Percentiles rank a stretch among this genome's conserved stretches.
These are phyloP conservation scores for Phaffia tasmanica DNA, from an alignment of 768 basidiomycete species.

Conservation along the genomic window DNA sequence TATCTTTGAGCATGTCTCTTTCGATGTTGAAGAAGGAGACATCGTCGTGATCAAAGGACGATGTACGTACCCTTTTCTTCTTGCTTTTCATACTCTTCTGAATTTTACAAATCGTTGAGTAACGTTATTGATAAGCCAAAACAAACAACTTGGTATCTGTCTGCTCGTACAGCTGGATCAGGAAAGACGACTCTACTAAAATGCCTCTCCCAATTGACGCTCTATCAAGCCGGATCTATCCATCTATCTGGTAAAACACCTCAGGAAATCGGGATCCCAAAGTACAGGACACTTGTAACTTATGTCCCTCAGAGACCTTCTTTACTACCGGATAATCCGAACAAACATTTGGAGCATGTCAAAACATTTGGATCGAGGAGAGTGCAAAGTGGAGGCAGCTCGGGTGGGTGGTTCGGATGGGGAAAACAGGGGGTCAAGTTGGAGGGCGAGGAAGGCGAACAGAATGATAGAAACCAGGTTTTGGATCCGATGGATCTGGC, in stretches of 20 bases:
- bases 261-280: conserved; percentile 49
- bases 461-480: neutral
- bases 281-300: conserved; percentile 63
- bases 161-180: neutral
- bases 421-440: conserved; percentile 10
- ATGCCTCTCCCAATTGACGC: conserved; percentile 65
- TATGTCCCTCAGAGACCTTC: conserved; percentile 85
- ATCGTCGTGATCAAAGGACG: conserved; percentile 66
- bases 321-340: conserved; percentile 68
- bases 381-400: neutral
- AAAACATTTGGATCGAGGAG: conserved; percentile 42
- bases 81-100: neutral
- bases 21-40: conserved; percentile 60
- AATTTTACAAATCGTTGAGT: neutral
- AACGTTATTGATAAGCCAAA: conserved; percentile 44
- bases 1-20: conserved; percentile 53
- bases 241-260: conserved; percentile 57
- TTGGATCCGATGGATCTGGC: conserved; percentile 21
- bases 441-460: neutral
- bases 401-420: neutral
- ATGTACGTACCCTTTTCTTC: conserved; percentile 51
- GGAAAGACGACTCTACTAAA: conserved; percentile 59
- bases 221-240: conserved; percentile 54
- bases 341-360: conserved; percentile 55
- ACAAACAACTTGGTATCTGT: neutral